A percentile compares a stretch with the other conserved stretches of the same genome.
These are phyloP conservation scores for Aspergillus piperis DNA, from an alignment of 2,329 filamentous ascomycete species.

Conservation along the genomic window DNA sequence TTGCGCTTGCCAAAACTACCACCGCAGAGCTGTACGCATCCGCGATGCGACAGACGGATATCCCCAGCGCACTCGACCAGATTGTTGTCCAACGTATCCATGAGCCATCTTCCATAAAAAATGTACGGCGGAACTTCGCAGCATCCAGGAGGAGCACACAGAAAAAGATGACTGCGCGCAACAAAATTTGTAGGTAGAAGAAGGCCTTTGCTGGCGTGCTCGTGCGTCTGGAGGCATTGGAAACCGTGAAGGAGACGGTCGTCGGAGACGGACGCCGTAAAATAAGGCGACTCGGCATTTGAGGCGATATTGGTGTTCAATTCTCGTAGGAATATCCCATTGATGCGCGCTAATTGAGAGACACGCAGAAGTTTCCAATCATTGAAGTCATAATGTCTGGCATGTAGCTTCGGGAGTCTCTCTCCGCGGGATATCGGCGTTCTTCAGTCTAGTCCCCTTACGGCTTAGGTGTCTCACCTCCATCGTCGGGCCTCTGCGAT, in stretches of 20 bases:
- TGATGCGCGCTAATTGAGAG: not conserved
- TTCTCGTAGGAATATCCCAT: no score
- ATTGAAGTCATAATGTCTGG: not conserved
- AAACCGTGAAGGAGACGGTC: constrained; percentile 89
- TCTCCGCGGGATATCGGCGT: not conserved
- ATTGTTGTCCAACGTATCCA: constrained; percentile 33
- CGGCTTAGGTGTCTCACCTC: constrained; percentile 4
- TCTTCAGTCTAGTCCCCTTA: constrained; percentile 12
- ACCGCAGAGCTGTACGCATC: constrained; percentile 46
- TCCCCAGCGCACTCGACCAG: constrained; percentile 38
- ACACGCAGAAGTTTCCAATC: not conserved
- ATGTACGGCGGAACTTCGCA: constrained; percentile 34
- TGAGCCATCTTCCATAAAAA: constrained; percentile 29
- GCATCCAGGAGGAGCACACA: constrained; percentile 41
- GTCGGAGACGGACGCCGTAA: constrained; percentile 69
- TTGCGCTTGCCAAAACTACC: constrained; percentile 40
- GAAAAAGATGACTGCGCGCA: constrained; percentile 48
- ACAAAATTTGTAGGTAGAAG: constrained; percentile 47
- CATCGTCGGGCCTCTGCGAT: constrained; percentile 10
- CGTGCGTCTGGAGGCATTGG: constrained; percentile 64
- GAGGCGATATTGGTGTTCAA: not conserved
- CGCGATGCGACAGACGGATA: constrained; percentile 36
- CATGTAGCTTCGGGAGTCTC: not conserved
- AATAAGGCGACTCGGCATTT: constrained; percentile 61
- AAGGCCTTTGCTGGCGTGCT: constrained; percentile 50